Conservation (phyloP, 306 rosid genomes). For the Glycine latifolia region DNA sequence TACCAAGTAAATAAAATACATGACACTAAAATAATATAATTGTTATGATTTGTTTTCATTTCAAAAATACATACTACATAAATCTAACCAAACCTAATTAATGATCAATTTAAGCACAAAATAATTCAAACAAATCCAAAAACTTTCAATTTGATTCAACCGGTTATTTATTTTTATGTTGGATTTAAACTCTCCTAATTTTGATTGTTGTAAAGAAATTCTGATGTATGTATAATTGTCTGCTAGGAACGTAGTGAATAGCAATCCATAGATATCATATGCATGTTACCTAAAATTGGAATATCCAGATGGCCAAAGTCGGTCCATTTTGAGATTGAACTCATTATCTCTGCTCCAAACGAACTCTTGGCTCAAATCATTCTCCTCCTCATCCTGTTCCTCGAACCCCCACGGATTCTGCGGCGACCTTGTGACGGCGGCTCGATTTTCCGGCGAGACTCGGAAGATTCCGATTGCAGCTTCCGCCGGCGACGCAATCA, state of each 20-base stretch:
- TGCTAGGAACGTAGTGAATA: not conserved
- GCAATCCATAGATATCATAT: not conserved
- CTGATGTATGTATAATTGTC: no score
- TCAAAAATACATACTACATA: no score
- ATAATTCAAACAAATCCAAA: no score
- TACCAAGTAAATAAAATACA: no score
- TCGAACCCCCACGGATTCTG: not conserved
- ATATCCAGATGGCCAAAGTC: conserved; percentile 62
- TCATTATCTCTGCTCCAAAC: conserved; percentile 45
- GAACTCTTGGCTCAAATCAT: not conserved
- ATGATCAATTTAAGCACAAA: no score
- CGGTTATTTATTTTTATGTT: not conserved
- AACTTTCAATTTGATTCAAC: no score
- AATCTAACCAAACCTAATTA: no score
- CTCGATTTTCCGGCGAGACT: conserved; percentile 1
- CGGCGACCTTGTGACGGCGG: no score
- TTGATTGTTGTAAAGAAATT: no score
- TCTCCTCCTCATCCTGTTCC: not conserved
- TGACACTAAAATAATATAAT: no score
- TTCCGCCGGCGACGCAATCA: not conserved
- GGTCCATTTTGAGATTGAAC: conserved; percentile 67
- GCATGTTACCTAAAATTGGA: conserved; percentile 62
- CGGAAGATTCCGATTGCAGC: not conserved
- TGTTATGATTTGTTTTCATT: no score
- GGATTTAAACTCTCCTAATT: no score